Percentiles rank a stretch among this genome's conserved stretches.
phyloP scores from a whole-genome alignment of 345 rosid species.

The Eucalyptus cloeziana region DNA sequence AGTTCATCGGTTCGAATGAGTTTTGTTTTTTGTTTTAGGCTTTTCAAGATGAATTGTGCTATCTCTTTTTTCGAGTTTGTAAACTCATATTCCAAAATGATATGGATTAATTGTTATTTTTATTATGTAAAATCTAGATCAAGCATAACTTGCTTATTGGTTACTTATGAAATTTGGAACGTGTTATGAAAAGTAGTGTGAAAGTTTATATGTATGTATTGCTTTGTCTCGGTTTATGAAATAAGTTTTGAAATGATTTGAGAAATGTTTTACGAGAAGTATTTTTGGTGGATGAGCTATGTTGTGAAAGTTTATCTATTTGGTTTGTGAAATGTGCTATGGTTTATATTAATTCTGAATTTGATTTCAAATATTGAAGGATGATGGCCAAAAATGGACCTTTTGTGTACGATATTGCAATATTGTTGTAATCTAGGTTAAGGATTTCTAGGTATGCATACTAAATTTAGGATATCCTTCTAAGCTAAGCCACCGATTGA shows the following conservation, averaged over 20 bases:
- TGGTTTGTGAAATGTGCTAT: background rate
- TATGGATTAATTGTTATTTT: background rate
- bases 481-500: fast-evolving
- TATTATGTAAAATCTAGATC: background rate
- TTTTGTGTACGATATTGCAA: fast-evolving
- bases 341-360: background rate
- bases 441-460: background rate
- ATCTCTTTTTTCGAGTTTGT: background rate
- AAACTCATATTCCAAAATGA: background rate
- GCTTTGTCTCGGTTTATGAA: background rate
- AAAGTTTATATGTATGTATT: background rate
- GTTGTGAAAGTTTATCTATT: background rate
- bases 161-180: background rate
- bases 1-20: background rate
- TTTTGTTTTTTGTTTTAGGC: background rate
- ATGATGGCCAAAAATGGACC: background rate
- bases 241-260: background rate
- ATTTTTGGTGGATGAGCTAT: background rate
- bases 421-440: fast-evolving
- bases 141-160: background rate
- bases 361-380: background rate
- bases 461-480: background rate
- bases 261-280: background rate
- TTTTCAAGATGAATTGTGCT: background rate
- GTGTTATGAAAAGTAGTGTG: background rate